These are phyloP conservation scores for Zizania latifolia DNA, from an alignment of 176 grass and related monocot species.

Conservation along the genomic window DNA sequence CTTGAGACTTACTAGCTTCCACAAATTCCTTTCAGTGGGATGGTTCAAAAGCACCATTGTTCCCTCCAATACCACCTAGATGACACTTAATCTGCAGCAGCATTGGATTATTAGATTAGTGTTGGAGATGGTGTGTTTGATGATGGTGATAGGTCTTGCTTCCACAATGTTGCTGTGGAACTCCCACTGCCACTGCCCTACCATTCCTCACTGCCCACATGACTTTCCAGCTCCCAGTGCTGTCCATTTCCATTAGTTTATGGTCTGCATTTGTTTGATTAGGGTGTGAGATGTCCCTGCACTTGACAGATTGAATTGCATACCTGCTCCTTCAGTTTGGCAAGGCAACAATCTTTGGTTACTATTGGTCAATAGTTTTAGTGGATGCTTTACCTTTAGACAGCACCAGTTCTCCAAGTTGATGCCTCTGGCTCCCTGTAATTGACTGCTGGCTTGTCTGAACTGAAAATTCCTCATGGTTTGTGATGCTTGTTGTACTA, in stretches of 20 bases:
- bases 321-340: background rate
- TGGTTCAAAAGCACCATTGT: background rate
- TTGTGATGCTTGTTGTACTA: background rate
- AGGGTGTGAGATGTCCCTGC: conserved; percentile 21
- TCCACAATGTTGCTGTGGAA: background rate
- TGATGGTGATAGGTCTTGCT: conserved; percentile 16
- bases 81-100: background rate
- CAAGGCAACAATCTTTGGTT: background rate
- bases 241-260: conserved; percentile 24
- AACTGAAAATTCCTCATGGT: background rate
- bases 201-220: conserved; percentile 30
- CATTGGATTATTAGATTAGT: conserved; percentile 12
- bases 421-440: background rate
- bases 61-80: background rate
- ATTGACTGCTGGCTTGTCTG: background rate
- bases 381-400: conserved; percentile 5
- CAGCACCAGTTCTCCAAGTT: background rate
- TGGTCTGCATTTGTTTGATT: conserved; percentile 30
- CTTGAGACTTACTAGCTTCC: background rate
- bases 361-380: background rate
- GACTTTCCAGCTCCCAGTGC: conserved; percentile 35
- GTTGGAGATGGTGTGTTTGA: conserved; percentile 14
- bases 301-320: conserved; percentile 4
- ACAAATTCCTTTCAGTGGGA: background rate
- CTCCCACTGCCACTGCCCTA: conserved; percentile 6